phyloP scores from a whole-genome alignment of 805 yeast genomes.

The Monosporozyma yasuniensis region DNA sequence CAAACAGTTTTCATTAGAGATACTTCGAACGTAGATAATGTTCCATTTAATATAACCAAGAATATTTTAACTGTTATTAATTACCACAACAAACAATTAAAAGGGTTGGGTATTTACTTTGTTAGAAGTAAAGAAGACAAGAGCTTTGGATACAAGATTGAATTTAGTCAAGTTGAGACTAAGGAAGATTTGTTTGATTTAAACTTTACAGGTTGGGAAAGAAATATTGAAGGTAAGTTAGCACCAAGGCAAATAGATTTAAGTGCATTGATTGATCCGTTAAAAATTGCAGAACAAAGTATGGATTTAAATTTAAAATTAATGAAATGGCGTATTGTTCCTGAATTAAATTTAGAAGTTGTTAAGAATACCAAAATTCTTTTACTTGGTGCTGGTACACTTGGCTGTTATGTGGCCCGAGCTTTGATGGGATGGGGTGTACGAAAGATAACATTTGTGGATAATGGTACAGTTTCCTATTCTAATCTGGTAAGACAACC shows the following conservation, averaged over 20 bases:
- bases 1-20: conserved; percentile 34
- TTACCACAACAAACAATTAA: conserved; percentile 27
- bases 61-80: conserved; percentile 46
- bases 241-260: conserved; percentile 80
- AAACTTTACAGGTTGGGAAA: conserved; percentile 81
- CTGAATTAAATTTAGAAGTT: conserved; percentile 61
- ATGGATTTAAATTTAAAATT: conserved; percentile 82
- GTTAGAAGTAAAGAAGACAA: conserved; percentile 23
- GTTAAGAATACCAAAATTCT: conserved; percentile 56
- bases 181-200: conserved; percentile 17
- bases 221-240: conserved; percentile 60
- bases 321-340: conserved; percentile 96
- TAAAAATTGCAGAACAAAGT: conserved; percentile 79
- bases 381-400: conserved; percentile 90
- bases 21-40: conserved; percentile 26
- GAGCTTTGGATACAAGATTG: conserved; percentile 3
- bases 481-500: conserved; percentile 97
- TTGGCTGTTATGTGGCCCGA: conserved; percentile 86
- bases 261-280: conserved; percentile 72
- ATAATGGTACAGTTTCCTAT: conserved; percentile 78
- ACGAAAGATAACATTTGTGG: conserved; percentile 75
- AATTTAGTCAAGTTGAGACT: background rate
- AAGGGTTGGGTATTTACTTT: conserved; percentile 32
- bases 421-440: conserved; percentile 94
- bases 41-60: conserved; percentile 47